Conservation (phyloP, 1,139 yeast genomes). For the Suhomyces coccinellae region DNA sequence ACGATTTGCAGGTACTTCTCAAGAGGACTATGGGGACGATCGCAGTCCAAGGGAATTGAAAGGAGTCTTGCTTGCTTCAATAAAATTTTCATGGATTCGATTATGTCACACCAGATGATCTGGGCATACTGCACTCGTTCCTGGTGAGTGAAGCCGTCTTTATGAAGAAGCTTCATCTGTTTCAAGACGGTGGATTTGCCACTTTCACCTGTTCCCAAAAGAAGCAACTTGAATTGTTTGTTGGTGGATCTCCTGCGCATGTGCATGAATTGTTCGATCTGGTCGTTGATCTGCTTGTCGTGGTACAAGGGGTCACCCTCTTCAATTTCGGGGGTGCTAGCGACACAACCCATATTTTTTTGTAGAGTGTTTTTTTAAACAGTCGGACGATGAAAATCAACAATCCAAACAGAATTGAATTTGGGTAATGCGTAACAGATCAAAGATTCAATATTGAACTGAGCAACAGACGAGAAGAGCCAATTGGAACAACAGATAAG, state of each 20-base stretch:
- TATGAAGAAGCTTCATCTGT: slow-evolving; percentile 83
- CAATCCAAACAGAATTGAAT: no score
- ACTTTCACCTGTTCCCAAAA: slow-evolving; percentile 93
- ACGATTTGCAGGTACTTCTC: slow-evolving; percentile 49
- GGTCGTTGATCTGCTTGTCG: slow-evolving; percentile 57
- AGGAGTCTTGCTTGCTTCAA: slow-evolving; percentile 69
- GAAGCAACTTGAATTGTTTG: slow-evolving; percentile 60
- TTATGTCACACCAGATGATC: slow-evolving; percentile 93
- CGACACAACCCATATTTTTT: slow-evolving; percentile 61
- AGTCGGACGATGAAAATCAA: no score
- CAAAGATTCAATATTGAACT: no score
- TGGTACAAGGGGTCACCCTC: slow-evolving; percentile 53
- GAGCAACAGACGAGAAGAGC: no score
- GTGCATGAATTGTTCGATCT: slow-evolving; percentile 65
- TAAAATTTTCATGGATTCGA: slow-evolving; percentile 83
- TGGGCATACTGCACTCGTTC: slow-evolving; percentile 82
- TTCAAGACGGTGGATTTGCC: slow-evolving; percentile 96
- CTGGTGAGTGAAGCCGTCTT: slow-evolving; percentile 77
- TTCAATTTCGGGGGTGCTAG: slow-evolving; percentile 51
- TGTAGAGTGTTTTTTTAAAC: no score
- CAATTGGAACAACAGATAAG: no score
- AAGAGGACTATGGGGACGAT: slow-evolving; percentile 48
- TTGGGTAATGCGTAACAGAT: no score
- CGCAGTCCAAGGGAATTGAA: slow-evolving; percentile 63
- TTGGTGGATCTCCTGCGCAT: slow-evolving; percentile 50